Percentiles rank a stretch among this genome's conserved stretches.
These are phyloP conservation scores for Vitis cinerea DNA, from an alignment of 164 flowering plant species.

Conservation along the genomic window DNA sequence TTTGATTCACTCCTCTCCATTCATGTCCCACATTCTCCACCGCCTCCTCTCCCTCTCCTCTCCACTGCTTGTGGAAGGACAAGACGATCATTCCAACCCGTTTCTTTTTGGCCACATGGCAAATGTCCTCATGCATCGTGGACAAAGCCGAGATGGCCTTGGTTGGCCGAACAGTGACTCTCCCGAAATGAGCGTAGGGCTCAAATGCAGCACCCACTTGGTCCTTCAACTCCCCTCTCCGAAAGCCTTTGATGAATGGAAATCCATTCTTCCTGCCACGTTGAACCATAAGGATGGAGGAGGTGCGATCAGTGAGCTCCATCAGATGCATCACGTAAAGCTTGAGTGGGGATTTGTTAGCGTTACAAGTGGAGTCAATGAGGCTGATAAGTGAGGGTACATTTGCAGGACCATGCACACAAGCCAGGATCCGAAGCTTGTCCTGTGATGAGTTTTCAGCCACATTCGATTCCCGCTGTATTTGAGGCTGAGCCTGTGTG, in stretches of 20 bases:
- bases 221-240: constrained; percentile 22
- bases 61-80: constrained; percentile 63
- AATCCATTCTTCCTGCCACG: constrained; percentile 48
- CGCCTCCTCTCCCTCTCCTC: constrained; percentile 22
- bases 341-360: constrained; percentile 27
- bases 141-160: constrained; percentile 55
- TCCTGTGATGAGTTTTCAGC: neutral
- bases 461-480: too few relatives aligned
- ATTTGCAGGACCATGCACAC: constrained; percentile 52
- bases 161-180: constrained; percentile 45
- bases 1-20: constrained; percentile 56
- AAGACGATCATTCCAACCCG: constrained; percentile 46
- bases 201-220: constrained; percentile 28
- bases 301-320: constrained; percentile 66
- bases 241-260: constrained; percentile 31
- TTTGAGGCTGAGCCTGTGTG: constrained; percentile 10
- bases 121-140: constrained; percentile 77
- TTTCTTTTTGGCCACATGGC: constrained; percentile 59
- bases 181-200: constrained; percentile 36
- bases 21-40: constrained; percentile 43
- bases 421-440: constrained; percentile 55
- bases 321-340: constrained; percentile 60
- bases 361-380: constrained; percentile 42
- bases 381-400: constrained; percentile 50
- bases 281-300: constrained; percentile 60